Percentiles rank a stretch among this genome's conserved stretches.
phyloP scores from a whole-genome alignment of 1,284 basidiomycete genomes.

The Acaromyces ingoldii region DNA sequence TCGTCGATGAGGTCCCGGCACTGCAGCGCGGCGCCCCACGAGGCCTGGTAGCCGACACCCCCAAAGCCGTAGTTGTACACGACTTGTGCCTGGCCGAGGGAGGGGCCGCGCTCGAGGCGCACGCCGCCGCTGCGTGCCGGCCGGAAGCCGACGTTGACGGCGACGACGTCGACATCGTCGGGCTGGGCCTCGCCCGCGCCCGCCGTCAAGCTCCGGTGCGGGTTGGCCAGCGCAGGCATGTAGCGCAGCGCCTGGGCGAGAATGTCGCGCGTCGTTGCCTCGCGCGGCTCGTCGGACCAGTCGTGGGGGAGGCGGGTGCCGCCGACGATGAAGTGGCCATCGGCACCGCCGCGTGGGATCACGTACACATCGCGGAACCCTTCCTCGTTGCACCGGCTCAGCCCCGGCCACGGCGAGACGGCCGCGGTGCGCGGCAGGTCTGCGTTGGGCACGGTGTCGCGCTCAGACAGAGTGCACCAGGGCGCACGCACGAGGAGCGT shows the following conservation, averaged over 20 bases:
- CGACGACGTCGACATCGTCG: conserved; percentile 25
- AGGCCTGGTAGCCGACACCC: conserved; percentile 37
- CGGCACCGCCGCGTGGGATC: conserved; percentile 37
- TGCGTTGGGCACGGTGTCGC: too few species aligned
- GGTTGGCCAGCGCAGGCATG: conserved; percentile 18
- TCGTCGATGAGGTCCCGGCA: conserved; percentile 12
- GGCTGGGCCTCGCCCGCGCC: background rate
- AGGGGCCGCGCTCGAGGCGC: conserved; percentile 16
- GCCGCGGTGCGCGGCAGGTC: too few species aligned
- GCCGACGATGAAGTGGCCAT: conserved; percentile 36
- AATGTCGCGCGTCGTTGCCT: conserved; percentile 29
- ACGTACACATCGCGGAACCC: conserved; percentile 30
- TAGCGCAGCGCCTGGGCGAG: conserved; percentile 21
- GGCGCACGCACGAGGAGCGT: conserved; percentile 35
- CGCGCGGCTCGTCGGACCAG: conserved; percentile 14
- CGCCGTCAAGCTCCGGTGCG: conserved; percentile 1
- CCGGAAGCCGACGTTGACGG: conserved; percentile 32
- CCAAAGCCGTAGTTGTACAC: conserved; percentile 24
- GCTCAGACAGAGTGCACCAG: conserved; percentile 13
- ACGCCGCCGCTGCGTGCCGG: conserved; percentile 29
- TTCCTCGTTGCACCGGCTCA: conserved; percentile 17
- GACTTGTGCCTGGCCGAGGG: conserved; percentile 15
- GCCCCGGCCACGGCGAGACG: conserved; percentile 11
- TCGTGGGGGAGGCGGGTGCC: conserved; percentile 34
- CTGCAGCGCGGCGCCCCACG: conserved; percentile 37